These are phyloP conservation scores for Leonotis leonurus DNA, from an alignment of 257 asterid genomes.

Conservation along the genomic window DNA sequence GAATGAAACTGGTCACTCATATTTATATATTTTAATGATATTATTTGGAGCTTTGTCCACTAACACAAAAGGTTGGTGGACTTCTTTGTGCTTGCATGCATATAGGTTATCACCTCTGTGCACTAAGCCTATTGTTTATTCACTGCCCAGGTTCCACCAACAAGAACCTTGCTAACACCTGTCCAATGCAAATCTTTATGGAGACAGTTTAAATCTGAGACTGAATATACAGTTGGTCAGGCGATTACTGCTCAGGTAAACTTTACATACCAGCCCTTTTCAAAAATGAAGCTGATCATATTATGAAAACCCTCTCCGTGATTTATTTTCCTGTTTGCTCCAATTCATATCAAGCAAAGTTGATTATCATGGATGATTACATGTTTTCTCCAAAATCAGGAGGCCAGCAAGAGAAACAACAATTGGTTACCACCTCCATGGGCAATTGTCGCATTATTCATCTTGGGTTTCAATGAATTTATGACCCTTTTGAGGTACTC, in stretches of 20 bases:
- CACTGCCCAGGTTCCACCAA: slow-evolving; percentile 48
- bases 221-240: slow-evolving; percentile 86
- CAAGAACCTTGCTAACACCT: slow-evolving; percentile 80
- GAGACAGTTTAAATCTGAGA: slow-evolving; percentile 84
- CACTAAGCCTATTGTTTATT: slow-evolving; percentile 13
- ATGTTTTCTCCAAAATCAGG: slow-evolving; percentile 34
- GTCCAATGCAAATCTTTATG: slow-evolving; percentile 89
- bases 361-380: too few species aligned
- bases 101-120: slow-evolving; percentile 8
- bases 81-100: not conserved
- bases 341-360: slow-evolving; percentile 1
- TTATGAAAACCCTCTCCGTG: not conserved
- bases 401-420: slow-evolving; percentile 70
- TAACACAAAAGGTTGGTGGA: not conserved
- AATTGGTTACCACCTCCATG: slow-evolving; percentile 91
- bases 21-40: not conserved
- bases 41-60: not conserved
- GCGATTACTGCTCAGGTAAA: slow-evolving; percentile 93
- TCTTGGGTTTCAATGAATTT: slow-evolving; percentile 78
- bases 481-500: slow-evolving; percentile 82
- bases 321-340: not conserved
- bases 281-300: not conserved
- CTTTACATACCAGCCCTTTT: slow-evolving; percentile 1
- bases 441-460: slow-evolving; percentile 60
- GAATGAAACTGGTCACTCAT: not conserved